Percentiles rank a stretch among this genome's conserved stretches.
Conservation (phyloP, 2,329 filamentous ascomycete species). For the Plenodomus tracheiphilus region DNA sequence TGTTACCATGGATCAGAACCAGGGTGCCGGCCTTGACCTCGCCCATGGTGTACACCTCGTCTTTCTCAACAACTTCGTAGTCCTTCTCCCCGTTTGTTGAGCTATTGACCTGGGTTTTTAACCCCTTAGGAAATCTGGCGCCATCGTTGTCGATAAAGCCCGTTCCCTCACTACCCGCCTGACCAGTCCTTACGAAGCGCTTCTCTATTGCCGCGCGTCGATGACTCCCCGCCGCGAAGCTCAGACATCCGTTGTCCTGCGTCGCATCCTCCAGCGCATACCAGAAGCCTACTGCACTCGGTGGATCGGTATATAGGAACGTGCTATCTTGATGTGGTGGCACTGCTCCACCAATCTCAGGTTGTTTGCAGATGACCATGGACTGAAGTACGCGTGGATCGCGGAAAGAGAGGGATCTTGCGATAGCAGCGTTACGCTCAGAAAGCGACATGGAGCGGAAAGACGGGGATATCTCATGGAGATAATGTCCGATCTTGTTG, state of each 20-base stretch:
- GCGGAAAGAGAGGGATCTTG: slow-evolving; percentile 69
- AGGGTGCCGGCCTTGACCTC: slow-evolving; percentile 90
- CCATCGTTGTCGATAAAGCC: slow-evolving; percentile 66
- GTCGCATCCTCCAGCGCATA: slow-evolving; percentile 94
- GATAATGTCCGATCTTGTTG: slow-evolving; percentile 65
- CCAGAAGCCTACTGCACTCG: slow-evolving; percentile 93
- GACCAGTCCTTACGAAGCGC: slow-evolving; percentile 70
- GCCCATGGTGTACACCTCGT: slow-evolving; percentile 70
- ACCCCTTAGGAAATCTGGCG: slow-evolving; percentile 59
- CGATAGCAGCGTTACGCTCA: slow-evolving; percentile 63
- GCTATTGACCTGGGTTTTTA: slow-evolving; percentile 47
- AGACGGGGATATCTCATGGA: slow-evolving; percentile 51
- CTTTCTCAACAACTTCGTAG: slow-evolving; percentile 36
- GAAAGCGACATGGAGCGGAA: slow-evolving; percentile 59
- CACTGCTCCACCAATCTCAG: slow-evolving; percentile 90
- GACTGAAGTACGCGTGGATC: slow-evolving; percentile 84
- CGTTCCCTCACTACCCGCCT: slow-evolving; percentile 42
- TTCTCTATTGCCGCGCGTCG: slow-evolving; percentile 69
- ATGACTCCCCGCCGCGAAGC: slow-evolving; percentile 83
- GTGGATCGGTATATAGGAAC: slow-evolving; percentile 88
- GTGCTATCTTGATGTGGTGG: slow-evolving; percentile 90
- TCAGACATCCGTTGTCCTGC: slow-evolving; percentile 82
- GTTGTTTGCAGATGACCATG: slow-evolving; percentile 99
- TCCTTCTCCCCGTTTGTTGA: slow-evolving; percentile 36
- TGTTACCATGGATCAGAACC: slow-evolving; percentile 92